Percentiles rank a stretch among this genome's conserved stretches.
These are phyloP conservation scores for Plasmodium chabaudi DNA, from an alignment of 169 alveolate genomes.

Conservation along the genomic window DNA sequence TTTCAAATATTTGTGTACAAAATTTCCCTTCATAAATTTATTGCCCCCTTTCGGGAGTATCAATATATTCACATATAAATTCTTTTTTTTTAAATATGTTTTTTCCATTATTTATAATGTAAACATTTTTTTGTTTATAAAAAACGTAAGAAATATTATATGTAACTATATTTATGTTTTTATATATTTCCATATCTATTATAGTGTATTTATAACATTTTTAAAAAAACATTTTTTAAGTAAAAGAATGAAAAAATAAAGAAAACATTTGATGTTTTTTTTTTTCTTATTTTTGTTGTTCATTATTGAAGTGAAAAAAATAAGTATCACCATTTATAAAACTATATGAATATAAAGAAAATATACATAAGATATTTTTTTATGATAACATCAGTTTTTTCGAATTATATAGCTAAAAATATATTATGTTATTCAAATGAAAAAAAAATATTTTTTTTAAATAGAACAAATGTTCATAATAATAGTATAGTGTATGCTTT, in stretches of 20 bases:
- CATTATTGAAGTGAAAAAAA: neutral
- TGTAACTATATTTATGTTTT: too few relatives aligned
- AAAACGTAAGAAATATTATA: too few relatives aligned
- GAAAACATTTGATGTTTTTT: neutral
- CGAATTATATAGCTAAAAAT: constrained; percentile 14
- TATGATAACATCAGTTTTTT: constrained; percentile 6
- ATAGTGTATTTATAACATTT: neutral
- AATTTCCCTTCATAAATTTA: too few relatives aligned
- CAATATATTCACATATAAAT: too few relatives aligned
- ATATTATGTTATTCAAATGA: neutral
- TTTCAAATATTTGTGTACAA: too few relatives aligned
- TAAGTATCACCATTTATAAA: neutral
- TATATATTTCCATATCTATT: too few relatives aligned
- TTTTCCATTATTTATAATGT: too few relatives aligned
- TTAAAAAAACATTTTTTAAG: neutral
- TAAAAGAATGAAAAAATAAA: constrained; percentile 4
- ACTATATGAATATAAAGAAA: constrained; percentile 21
- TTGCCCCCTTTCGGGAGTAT: too few relatives aligned
- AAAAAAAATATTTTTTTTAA: neutral
- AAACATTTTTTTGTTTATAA: too few relatives aligned
- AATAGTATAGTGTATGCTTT: neutral
- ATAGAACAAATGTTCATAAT: constrained; percentile 48
- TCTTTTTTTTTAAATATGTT: too few relatives aligned
- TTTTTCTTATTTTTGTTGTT: neutral
- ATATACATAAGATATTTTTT: constrained; percentile 19